phyloP scores from a whole-genome alignment of 2,329 filamentous ascomycete species.

The Venturia effusa region DNA sequence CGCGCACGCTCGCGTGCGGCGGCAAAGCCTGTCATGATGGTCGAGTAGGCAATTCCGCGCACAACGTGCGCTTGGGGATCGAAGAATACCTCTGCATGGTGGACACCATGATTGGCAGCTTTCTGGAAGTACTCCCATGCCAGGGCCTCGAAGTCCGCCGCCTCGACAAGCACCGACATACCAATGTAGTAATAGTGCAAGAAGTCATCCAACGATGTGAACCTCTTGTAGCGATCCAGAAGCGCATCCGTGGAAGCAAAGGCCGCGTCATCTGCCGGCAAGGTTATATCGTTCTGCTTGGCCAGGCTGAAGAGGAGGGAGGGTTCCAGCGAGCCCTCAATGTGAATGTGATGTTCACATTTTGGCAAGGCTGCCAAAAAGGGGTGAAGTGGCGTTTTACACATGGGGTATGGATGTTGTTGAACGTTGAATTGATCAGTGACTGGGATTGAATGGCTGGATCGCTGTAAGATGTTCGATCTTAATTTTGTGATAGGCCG shows the following conservation, averaged over 20 bases:
- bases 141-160: constrained; percentile 60
- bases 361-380: constrained; percentile 61
- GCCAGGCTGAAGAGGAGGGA: constrained; percentile 60
- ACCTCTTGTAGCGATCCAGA: constrained; percentile 51
- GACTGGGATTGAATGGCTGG: neutral
- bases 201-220: constrained; percentile 66
- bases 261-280: constrained; percentile 47
- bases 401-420: constrained; percentile 34
- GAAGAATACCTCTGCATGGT: constrained; percentile 70
- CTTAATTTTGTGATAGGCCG: neutral
- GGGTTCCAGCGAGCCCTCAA: constrained; percentile 65
- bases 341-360: constrained; percentile 72
- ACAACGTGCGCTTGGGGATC: constrained; percentile 65
- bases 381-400: constrained; percentile 42
- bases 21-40: constrained; percentile 52
- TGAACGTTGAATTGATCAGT: neutral
- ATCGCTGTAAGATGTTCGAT: constrained; percentile 3
- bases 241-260: constrained; percentile 52
- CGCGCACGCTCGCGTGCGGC: constrained; percentile 50
- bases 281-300: constrained; percentile 50
- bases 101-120: constrained; percentile 53
- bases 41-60: constrained; percentile 52
- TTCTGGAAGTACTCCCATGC: constrained; percentile 61
- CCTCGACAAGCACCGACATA: constrained; percentile 55
- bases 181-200: constrained; percentile 69